Evolutionary conservation across 2,329 filamentous ascomycete genomes (phyloP).

Genomic region (Coleophoma crateriformis): DNA sequence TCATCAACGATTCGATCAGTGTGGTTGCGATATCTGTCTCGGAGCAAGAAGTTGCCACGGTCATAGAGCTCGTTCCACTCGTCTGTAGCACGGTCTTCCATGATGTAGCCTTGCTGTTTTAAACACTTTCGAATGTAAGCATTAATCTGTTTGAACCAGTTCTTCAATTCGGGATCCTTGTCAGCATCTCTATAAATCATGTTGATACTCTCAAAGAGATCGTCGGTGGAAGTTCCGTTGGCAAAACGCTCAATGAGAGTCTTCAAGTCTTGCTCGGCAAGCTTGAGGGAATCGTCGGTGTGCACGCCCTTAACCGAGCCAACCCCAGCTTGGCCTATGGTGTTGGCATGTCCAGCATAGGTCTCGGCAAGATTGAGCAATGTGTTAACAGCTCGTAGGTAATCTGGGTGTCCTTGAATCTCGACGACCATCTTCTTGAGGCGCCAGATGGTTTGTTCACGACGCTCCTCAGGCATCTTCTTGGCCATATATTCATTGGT

Average conservation of each 20-base stretch:
- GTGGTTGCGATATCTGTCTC: constrained; percentile 80
- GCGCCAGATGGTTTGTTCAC: constrained; percentile 86
- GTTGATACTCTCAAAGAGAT: constrained; percentile 79
- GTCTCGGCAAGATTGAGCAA: constrained; percentile 78
- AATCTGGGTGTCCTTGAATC: constrained; percentile 92
- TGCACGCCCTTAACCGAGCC: constrained; percentile 70
- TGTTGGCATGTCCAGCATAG: constrained; percentile 71
- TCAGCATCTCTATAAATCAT: constrained; percentile 85
- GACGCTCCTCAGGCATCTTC: constrained; percentile 89
- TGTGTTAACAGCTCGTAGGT: constrained; percentile 85
- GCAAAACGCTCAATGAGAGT: constrained; percentile 91
- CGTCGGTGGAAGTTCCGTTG: constrained; percentile 84
- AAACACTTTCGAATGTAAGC: constrained; percentile 76
- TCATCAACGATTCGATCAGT: constrained; percentile 85
- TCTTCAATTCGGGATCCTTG: constrained; percentile 75
- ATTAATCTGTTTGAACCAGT: constrained; percentile 82
- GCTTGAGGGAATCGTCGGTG: constrained; percentile 54
- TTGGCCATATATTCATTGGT: constrained; percentile 71
- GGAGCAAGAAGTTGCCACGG: constrained; percentile 77
- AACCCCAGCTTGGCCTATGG: constrained; percentile 56
- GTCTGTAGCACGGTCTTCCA: constrained; percentile 71
- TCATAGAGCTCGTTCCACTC: constrained; percentile 87
- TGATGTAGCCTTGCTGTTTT: constrained; percentile 84
- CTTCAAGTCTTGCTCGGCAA: constrained; percentile 74
- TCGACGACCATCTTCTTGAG: constrained; percentile 98